These are phyloP conservation scores for Deuterostichococcus epilithicus DNA, from an alignment of 139 green algal species.

Conservation along the genomic window DNA sequence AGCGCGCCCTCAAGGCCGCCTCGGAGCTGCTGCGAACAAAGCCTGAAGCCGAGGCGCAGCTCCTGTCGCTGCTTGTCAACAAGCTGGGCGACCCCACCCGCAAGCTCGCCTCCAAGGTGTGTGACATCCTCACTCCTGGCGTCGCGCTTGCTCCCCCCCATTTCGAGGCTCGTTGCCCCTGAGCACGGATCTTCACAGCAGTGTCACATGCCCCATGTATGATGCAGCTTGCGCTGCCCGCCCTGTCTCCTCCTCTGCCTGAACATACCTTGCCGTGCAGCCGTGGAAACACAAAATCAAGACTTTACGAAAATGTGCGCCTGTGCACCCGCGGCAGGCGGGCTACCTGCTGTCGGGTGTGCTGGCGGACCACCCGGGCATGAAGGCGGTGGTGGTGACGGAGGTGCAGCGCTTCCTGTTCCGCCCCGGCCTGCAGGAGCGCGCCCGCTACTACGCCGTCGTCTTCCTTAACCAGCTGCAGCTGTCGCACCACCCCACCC, in stretches of 20 bases:
- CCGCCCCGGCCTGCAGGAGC: constrained; percentile 57
- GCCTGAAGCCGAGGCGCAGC: constrained; percentile 41
- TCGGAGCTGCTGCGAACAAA: constrained; percentile 50
- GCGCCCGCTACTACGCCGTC: constrained; percentile 82
- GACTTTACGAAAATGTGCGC: too few species aligned
- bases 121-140: constrained; percentile 4
- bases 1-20: constrained; percentile 60
- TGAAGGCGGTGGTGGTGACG: constrained; percentile 79
- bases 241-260: too few species aligned
- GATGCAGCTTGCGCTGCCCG: too few species aligned
- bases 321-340: constrained; percentile 25
- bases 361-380: constrained; percentile 78
- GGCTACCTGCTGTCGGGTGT: constrained; percentile 79
- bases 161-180: too few species aligned
- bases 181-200: too few species aligned
- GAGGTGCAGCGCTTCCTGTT: constrained; percentile 91
- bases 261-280: too few species aligned
- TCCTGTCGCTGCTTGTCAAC: constrained; percentile 86
- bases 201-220: too few species aligned
- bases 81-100: constrained; percentile 89
- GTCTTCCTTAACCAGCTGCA: constrained; percentile 92
- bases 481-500: constrained; percentile 45
- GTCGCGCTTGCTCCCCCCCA: too few species aligned
- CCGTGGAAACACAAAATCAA: too few species aligned
- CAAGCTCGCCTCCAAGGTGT: constrained; percentile 79